Conservation (phyloP, 768 basidiomycete genomes). For the Chalciporus chontae region DNA sequence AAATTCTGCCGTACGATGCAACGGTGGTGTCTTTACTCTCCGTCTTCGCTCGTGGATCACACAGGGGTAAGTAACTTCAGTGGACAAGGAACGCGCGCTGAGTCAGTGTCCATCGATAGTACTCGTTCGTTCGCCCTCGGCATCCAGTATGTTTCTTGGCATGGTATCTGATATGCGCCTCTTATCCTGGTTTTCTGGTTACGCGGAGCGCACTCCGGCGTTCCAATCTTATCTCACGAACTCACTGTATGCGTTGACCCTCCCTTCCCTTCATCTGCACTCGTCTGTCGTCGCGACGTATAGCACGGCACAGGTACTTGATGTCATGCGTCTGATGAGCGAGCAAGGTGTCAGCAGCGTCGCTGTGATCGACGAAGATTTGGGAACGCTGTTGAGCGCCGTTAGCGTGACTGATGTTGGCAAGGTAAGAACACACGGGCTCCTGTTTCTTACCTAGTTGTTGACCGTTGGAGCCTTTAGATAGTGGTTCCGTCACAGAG, state of each 20-base stretch:
- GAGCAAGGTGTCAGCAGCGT: conserved; percentile 82
- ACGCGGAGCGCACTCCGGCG: conserved; percentile 41
- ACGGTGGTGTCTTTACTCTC: conserved; percentile 59
- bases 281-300: conserved; percentile 59
- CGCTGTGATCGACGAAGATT: conserved; percentile 69
- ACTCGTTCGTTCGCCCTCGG: conserved; percentile 48
- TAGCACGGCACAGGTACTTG: conserved; percentile 60
- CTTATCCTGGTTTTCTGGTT: conserved; percentile 64
- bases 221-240: conserved; percentile 43
- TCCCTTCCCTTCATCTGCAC: conserved; percentile 65
- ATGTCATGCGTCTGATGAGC: conserved; percentile 85
- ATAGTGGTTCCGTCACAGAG: conserved; percentile 78
- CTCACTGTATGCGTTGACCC: conserved; percentile 50
- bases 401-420: conserved; percentile 84
- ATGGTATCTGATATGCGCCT: conserved; percentile 73
- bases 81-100: background rate
- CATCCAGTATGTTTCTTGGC: conserved; percentile 52
- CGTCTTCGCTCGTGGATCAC: conserved; percentile 66
- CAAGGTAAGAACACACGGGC: conserved; percentile 42
- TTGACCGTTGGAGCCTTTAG: conserved; percentile 31
- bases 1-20: conserved; percentile 59
- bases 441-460: background rate
- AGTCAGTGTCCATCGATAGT: conserved; percentile 33
- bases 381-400: conserved; percentile 61
- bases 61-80: conserved; percentile 51